These are phyloP conservation scores for Aegilops longissima DNA, from an alignment of 176 grass and related monocot genomes.

Conservation along the genomic window DNA sequence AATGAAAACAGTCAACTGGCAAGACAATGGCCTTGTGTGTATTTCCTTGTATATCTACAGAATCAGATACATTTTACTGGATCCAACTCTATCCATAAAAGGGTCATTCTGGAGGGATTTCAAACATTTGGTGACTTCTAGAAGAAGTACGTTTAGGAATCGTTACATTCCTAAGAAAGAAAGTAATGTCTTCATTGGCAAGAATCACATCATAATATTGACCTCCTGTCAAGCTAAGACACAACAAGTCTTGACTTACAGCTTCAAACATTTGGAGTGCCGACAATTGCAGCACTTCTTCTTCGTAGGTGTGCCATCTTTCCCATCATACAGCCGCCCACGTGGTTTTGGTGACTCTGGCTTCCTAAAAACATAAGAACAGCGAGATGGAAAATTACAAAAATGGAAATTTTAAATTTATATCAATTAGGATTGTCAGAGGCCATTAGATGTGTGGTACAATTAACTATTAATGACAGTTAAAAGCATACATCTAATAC, in stretches of 20 bases:
- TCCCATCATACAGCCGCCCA: conserved; percentile 47
- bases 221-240: neutral
- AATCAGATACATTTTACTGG: neutral
- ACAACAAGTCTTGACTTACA: conserved; percentile 59
- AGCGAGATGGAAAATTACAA: conserved; percentile 7
- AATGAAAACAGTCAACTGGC: neutral
- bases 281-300: conserved; percentile 98
- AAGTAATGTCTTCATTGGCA: neutral
- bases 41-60: neutral
- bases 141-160: conserved; percentile 10
- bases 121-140: conserved; percentile 5
- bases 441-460: neutral
- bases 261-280: conserved; percentile 92
- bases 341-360: conserved; percentile 74
- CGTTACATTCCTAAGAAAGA: conserved; percentile 1
- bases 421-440: neutral
- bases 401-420: neutral
- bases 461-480: neutral
- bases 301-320: conserved; percentile 77
- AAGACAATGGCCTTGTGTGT: neutral
- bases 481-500: conserved; percentile 8
- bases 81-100: neutral
- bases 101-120: neutral
- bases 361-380: conserved; percentile 58
- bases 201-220: neutral